Percentiles rank a stretch among this genome's conserved stretches.
These are phyloP conservation scores for Podaxis sp. DNA, from an alignment of 768 basidiomycete genomes.

Conservation along the genomic window DNA sequence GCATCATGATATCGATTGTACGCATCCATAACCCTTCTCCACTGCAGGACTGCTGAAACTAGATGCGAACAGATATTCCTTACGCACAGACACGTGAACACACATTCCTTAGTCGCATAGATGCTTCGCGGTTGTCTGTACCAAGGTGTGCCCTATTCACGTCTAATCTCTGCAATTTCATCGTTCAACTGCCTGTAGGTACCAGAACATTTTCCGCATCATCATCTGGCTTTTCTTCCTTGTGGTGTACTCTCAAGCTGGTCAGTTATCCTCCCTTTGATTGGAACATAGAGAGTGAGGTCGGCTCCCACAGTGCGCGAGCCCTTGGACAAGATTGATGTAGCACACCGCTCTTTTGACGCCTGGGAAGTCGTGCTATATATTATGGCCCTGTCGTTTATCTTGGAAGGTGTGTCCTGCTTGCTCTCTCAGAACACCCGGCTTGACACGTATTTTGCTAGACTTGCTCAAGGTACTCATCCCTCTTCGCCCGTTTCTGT, in stretches of 20 bases:
- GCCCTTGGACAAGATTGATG: conserved; percentile 70
- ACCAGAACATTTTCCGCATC: conserved; percentile 84
- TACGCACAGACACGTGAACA: conserved; percentile 54
- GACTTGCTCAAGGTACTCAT: conserved; percentile 53
- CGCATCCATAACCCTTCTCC: conserved; percentile 17
- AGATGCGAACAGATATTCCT: conserved; percentile 53
- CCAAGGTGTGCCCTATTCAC: conserved; percentile 48
- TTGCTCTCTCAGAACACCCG: neutral
- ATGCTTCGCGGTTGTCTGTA: conserved; percentile 76
- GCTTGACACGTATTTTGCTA: conserved; percentile 18
- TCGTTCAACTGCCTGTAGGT: conserved; percentile 38
- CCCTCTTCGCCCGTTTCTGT: neutral
- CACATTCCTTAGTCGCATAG: conserved; percentile 68
- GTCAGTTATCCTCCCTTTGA: conserved; percentile 32
- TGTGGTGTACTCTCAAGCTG: conserved; percentile 79
- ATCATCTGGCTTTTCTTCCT: conserved; percentile 78
- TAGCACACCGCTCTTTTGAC: conserved; percentile 56
- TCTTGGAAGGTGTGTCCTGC: conserved; percentile 66
- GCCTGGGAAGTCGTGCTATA: conserved; percentile 82
- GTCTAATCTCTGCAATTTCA: neutral
- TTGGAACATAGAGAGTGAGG: neutral
- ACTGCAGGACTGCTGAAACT: neutral
- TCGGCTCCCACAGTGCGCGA: conserved; percentile 53
- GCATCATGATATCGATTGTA: conserved; percentile 77
- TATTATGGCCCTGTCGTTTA: conserved; percentile 71